Evolutionary conservation across 2,329 filamentous ascomycete species (phyloP).

Genomic region (Xylaria multiplex): DNA sequence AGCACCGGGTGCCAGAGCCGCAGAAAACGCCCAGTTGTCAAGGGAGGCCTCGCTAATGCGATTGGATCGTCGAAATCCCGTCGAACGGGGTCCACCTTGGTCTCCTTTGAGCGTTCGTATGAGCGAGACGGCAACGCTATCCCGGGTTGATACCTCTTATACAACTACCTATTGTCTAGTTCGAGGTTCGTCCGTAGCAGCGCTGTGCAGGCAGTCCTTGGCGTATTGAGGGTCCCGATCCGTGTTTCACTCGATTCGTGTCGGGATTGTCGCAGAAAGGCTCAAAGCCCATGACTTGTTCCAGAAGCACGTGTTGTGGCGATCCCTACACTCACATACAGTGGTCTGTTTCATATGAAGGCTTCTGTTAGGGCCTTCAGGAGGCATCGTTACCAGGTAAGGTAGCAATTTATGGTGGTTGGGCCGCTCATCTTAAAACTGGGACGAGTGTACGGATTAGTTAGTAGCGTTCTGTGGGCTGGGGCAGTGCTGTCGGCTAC

Average conservation of each 20-base stretch:
- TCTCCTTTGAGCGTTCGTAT: not conserved
- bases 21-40: not conserved
- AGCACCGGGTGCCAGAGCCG: not conserved
- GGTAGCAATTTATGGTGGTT: not conserved
- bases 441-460: too few species aligned
- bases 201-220: too few species aligned
- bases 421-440: conserved; percentile 15
- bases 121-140: not conserved
- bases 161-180: too few species aligned
- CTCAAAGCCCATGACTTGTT: conserved; percentile 32
- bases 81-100: too few species aligned
- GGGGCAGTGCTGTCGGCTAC: too few species aligned
- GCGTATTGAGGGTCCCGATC: conserved; percentile 14
- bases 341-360: conserved; percentile 9
- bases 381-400: conserved; percentile 3
- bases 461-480: too few species aligned
- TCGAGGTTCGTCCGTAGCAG: too few species aligned
- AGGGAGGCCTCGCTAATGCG: not conserved
- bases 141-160: too few species aligned
- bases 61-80: conserved; percentile 9
- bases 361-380: not conserved
- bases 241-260: conserved; percentile 38
- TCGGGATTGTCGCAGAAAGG: conserved; percentile 34
- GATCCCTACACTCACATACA: conserved; percentile 8
- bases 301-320: conserved; percentile 36